A percentile compares a stretch with the other conserved stretches of the same genome.
Conservation (phyloP, 345 rosid genomes). For the Rhizophora apiculata region DNA sequence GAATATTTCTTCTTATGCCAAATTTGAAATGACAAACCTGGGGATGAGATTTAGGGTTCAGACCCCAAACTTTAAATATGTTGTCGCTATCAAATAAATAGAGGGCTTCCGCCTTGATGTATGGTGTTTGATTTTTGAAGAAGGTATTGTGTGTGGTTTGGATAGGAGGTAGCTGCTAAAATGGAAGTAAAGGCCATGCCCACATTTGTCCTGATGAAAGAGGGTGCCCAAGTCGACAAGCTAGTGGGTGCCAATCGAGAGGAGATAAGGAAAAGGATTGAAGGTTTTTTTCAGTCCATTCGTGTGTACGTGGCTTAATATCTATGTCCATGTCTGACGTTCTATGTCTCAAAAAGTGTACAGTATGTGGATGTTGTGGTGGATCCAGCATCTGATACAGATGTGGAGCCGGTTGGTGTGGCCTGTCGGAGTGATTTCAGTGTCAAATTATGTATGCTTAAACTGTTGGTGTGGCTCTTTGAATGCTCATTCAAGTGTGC, state of each 20-base stretch:
- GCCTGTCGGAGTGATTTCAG: not conserved
- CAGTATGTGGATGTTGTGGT: slow-evolving; percentile 15
- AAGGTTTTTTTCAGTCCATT: slow-evolving; percentile 54
- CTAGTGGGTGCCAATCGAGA: slow-evolving; percentile 88
- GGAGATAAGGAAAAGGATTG: slow-evolving; percentile 79
- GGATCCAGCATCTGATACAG: not conserved
- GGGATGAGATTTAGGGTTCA: too few species aligned
- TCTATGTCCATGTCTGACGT: not conserved
- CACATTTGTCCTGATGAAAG: slow-evolving; percentile 70
- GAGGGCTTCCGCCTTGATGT: not conserved
- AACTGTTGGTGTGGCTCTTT: not conserved
- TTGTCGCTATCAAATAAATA: not conserved
- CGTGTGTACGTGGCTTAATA: slow-evolving; percentile 32
- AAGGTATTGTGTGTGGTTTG: slow-evolving; percentile 7
- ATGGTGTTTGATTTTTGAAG: not conserved
- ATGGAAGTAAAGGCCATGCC: slow-evolving; percentile 94
- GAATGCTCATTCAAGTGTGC: too few species aligned
- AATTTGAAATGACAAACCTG: not conserved
- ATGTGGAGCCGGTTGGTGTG: not conserved
- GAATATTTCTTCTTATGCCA: not conserved
- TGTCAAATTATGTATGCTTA: not conserved
- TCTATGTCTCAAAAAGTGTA: not conserved
- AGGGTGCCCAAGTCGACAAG: slow-evolving; percentile 58
- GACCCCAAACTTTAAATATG: not conserved
- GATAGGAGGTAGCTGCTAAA: slow-evolving; percentile 67